A percentile compares a stretch with the other conserved stretches of the same genome.
Evolutionary conservation across 768 basidiomycete species (phyloP).

Genomic region (Leccinum pellstonianum): DNA sequence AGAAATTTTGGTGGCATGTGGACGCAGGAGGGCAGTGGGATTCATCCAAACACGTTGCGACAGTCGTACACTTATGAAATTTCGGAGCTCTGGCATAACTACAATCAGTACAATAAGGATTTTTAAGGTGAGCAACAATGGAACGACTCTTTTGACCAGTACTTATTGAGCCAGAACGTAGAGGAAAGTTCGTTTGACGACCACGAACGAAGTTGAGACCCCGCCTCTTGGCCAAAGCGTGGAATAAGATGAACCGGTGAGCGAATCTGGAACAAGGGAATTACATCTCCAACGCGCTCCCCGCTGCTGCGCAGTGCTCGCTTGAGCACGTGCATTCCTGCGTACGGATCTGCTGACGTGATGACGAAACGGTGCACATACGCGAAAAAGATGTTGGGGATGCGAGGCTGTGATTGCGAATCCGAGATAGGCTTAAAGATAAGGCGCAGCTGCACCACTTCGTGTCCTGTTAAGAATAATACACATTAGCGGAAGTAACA

Average conservation of each 20-base stretch:
- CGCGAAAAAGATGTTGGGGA: not conserved
- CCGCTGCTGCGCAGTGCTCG: not conserved
- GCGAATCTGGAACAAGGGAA: not conserved
- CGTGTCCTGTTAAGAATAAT: not conserved
- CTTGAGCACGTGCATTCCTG: not conserved
- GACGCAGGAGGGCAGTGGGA: no score
- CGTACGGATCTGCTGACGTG: not conserved
- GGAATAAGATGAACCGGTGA: not conserved
- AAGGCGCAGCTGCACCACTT: not conserved
- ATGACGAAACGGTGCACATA: not conserved
- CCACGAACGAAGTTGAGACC: no score
- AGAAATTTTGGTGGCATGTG: no score
- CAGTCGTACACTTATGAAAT: no score
- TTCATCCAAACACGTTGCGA: no score
- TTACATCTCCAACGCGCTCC: not conserved
- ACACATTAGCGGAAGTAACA: no score
- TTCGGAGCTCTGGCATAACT: no score
- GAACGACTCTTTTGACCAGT: no score
- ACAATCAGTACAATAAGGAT: no score
- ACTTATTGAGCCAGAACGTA: no score
- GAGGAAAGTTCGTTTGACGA: no score
- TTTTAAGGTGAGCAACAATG: no score
- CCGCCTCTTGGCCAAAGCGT: not conserved
- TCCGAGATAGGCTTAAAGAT: not conserved
- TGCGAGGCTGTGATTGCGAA: not conserved